These are phyloP conservation scores for Hevea brasiliensis DNA, from an alignment of 345 rosid species.

Conservation along the genomic window DNA sequence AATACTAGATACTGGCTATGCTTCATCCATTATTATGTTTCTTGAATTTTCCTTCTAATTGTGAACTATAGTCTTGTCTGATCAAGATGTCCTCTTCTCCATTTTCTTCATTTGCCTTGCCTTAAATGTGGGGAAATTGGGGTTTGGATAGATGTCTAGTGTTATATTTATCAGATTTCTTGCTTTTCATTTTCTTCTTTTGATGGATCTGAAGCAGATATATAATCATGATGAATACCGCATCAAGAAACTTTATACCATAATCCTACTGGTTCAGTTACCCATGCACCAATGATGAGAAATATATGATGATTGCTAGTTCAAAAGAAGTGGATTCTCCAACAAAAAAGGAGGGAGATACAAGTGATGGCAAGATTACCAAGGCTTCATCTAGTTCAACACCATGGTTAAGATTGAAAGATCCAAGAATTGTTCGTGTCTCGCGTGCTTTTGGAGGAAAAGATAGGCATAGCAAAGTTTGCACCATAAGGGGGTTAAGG, in stretches of 20 bases:
- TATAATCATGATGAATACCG: not conserved
- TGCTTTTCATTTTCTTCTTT: not conserved
- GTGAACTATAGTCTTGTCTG: no score
- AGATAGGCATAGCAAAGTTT: constrained; percentile 85
- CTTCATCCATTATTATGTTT: not conserved
- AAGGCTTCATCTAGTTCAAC: constrained; percentile 34
- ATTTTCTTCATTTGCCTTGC: not conserved
- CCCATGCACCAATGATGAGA: constrained; percentile 35
- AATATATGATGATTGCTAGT: constrained; percentile 40
- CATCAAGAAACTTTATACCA: not conserved
- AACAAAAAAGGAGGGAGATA: constrained; percentile 27
- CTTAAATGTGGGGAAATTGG: not conserved
- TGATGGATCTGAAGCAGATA: not conserved
- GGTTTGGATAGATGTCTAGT: constrained; percentile 7
- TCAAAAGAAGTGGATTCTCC: constrained; percentile 43
- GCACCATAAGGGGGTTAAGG: constrained; percentile 69
- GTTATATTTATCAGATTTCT: not conserved
- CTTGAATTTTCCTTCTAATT: not conserved
- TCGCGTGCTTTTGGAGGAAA: constrained; percentile 81
- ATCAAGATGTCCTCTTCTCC: no score
- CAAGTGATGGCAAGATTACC: constrained; percentile 37
- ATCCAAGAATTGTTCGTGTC: constrained; percentile 77
- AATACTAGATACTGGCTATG: not conserved
- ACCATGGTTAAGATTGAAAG: constrained; percentile 61
- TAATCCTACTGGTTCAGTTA: not conserved